Base-by-base conservation (phyloP, 2,329 filamentous ascomycete species). In the Calonectria hawksworthii region DNA sequence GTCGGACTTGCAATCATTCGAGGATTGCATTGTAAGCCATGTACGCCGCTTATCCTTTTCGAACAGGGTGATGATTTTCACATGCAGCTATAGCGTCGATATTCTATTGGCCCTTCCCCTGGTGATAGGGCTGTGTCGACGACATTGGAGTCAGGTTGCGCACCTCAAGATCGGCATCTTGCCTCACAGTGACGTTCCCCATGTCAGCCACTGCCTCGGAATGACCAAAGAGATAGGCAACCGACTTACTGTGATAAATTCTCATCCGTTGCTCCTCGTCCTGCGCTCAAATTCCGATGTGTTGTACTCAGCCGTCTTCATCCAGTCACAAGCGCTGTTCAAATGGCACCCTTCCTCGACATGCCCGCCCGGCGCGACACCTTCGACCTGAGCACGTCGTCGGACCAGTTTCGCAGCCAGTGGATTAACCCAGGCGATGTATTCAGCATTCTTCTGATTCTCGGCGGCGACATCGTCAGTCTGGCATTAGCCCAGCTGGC, bases 361-460 rank as follows among this genome's bases (percentile, higher is more conserved):
- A 44, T 9, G 38, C 28, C 38, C 41, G 23, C 44, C 36, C 63
- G 41, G 5, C 63, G 63, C 18, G 4, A 23, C n/a, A 28, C 28
- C 28, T 66, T 66, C 28, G 44, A 50, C 26, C 63, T 47, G 1
- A 47, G 44, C 44, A 9, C 28, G 0, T 32, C 30, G 13, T 51
- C 63, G 14, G 28, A 34, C 10, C 41, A 68, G 18, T 54, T 68
- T 26, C 32, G 41, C 4, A 36, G 18, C 10, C 63, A 66, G 28
- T 66, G 63, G 63, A 47, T 23, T 4, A 51, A 66, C 13, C 63
- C 63, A 14, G 32, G 63, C 8, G 50, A 68, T 54, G 65, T 68
- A 16, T 68, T 68, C 47, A 54, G 47, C n/a, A 41, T 68, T n/a
- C 65, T 68, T 23, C 50, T 68, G 3, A 68, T 68, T 23, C 65